Base-by-base conservation (phyloP, 208 protist species). In the Tetramitus jugosus region DNA sequence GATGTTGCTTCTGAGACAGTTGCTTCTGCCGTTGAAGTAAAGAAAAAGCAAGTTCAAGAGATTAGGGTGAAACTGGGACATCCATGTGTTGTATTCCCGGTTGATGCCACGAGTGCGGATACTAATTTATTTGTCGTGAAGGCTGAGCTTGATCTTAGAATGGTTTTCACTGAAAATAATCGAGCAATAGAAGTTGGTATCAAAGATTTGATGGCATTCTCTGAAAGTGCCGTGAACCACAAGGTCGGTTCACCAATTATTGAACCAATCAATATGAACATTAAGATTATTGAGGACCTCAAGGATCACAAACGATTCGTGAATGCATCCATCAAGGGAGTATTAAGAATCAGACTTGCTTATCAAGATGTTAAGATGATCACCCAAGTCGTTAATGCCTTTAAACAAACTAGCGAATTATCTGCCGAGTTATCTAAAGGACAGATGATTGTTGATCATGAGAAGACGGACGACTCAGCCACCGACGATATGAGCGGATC, bases 321-420 rank as follows among this genome's bases (percentile, higher is more conserved):
- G 3, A 74, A 74, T 4, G 67, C 29, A 26, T 39, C 8, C 20
- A 39, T 33, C 26, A n/a, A 53, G 20, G 42, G 17, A 8, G 53
- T 29, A 26, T 10, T 53, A 8, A 42, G 37, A 10, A 7, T 29
- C 10, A 46, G 65, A 71, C 23, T 71, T 17, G 29, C 67, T 3
- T 74, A 74, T 53, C 67, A 74, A 74, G 67, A 74, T 53, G 67
- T 74, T 6, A 74, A 74, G 26, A 74, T 74, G 67, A 74, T 74
- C 17, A 74, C 39, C 23, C 10, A 49, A 74, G 29, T 74, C 20
- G 67, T 53, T 8, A 29, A 74, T 26, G 1, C 20, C n/a, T 74
- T 53, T n/a, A 20, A 2, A 26, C 10, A 4, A 8, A 31, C 17
- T 6, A 31, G 29, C n/a, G 4, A 23, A 62, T 10, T n/a, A 23